phyloP scores from a whole-genome alignment of 2,329 filamentous ascomycete genomes.

The Fusarium albosuccineum region DNA sequence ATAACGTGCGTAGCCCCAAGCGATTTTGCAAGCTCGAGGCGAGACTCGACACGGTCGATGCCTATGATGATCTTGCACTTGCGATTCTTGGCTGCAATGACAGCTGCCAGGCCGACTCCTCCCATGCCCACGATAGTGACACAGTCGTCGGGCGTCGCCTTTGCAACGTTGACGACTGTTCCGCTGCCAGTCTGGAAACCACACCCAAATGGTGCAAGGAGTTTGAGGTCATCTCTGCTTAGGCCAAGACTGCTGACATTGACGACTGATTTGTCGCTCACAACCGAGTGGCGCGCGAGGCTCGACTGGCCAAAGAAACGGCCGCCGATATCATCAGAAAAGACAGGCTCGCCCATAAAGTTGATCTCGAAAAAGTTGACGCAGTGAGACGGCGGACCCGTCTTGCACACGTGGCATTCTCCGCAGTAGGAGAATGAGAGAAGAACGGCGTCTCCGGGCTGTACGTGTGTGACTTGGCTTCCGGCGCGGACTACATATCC shows the following conservation, averaged over 20 bases:
- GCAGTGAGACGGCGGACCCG: slow-evolving; percentile 62
- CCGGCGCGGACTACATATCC: slow-evolving; percentile 61
- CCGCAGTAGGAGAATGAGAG: slow-evolving; percentile 55
- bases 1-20: slow-evolving; percentile 53
- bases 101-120: slow-evolving; percentile 51
- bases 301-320: slow-evolving; percentile 54
- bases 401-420: slow-evolving; percentile 61
- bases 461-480: slow-evolving; percentile 60
- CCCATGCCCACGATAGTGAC: slow-evolving; percentile 53
- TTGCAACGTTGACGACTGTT: slow-evolving; percentile 51
- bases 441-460: slow-evolving; percentile 68
- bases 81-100: slow-evolving; percentile 50
- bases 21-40: slow-evolving; percentile 47
- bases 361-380: slow-evolving; percentile 61
- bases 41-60: slow-evolving; percentile 45
- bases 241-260: slow-evolving; percentile 41
- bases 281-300: slow-evolving; percentile 50
- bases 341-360: slow-evolving; percentile 52
- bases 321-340: slow-evolving; percentile 27
- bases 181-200: slow-evolving; percentile 55
- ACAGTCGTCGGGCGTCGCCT: slow-evolving; percentile 39
- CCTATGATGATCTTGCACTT: slow-evolving; percentile 48
- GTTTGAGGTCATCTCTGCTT: slow-evolving; percentile 44
- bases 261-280: slow-evolving; percentile 48
- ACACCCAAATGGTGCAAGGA: slow-evolving; percentile 53